Evolutionary conservation across 2,329 filamentous ascomycete species (phyloP).

Genomic region (Cercospora canescens): DNA sequence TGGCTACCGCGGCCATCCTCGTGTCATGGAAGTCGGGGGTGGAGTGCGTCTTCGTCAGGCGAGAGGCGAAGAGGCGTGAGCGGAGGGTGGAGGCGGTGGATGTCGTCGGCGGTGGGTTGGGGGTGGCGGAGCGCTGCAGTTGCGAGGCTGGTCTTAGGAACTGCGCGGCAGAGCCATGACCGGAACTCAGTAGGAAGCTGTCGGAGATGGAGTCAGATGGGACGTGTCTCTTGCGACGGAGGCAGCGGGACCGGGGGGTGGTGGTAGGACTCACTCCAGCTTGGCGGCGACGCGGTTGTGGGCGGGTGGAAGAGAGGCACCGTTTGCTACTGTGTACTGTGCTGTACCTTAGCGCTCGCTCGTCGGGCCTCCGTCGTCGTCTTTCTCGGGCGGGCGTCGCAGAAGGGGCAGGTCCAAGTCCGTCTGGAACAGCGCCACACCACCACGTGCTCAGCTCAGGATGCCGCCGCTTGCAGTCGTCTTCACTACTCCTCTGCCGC

Average conservation of each 20-base stretch:
- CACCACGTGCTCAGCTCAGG: background rate
- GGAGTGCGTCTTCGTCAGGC: constrained; percentile 26
- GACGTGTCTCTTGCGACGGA: no score
- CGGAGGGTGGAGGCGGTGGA: constrained; percentile 16
- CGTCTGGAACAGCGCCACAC: background rate
- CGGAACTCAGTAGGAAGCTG: constrained; percentile 1
- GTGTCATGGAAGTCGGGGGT: constrained; percentile 26
- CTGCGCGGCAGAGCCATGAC: constrained; percentile 1
- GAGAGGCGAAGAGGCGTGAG: constrained; percentile 18
- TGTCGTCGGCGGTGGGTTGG: background rate
- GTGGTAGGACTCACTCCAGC: background rate
- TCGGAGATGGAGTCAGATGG: background rate
- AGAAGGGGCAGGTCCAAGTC: background rate
- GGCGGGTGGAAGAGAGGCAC: background rate
- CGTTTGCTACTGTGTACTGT: background rate
- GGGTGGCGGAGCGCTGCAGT: background rate
- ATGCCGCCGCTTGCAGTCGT: background rate
- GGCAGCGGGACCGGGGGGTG: background rate
- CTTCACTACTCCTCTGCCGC: background rate
- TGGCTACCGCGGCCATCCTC: constrained; percentile 26
- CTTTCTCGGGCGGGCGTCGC: background rate
- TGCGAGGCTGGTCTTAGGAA: constrained; percentile 3
- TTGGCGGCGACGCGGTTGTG: constrained; percentile 1
- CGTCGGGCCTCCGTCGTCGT: background rate
- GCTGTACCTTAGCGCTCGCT: background rate